Conservation (phyloP, 768 basidiomycete genomes). For the Brasilioporus rufonigricans region DNA sequence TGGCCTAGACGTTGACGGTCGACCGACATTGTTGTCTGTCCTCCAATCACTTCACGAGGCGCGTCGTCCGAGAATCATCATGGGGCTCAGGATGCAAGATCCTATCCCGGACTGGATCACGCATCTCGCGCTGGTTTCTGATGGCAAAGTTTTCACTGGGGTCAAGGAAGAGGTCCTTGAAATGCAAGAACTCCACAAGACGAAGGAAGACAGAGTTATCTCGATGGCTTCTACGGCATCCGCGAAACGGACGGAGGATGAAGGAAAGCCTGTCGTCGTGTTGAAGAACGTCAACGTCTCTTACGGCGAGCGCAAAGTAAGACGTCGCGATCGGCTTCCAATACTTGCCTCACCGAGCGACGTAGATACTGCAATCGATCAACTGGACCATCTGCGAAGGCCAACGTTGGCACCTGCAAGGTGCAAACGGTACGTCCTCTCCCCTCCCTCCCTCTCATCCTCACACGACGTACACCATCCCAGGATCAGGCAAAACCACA, state of each 20-base stretch:
- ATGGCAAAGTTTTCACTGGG: constrained; percentile 51
- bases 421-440: constrained; percentile 67
- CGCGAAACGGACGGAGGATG: not conserved
- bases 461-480: no score
- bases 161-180: constrained; percentile 44
- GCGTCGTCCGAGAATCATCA: constrained; percentile 55
- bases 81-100: constrained; percentile 70
- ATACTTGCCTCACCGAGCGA: not conserved
- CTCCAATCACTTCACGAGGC: constrained; percentile 51
- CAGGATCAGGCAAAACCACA: constrained; percentile 94
- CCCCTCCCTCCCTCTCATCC: not conserved
- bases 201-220: not conserved
- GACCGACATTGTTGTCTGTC: constrained; percentile 53
- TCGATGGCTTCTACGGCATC: not conserved
- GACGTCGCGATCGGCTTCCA: not conserved
- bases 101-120: constrained; percentile 70
- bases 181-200: constrained; percentile 14
- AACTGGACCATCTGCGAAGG: constrained; percentile 82
- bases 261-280: constrained; percentile 49
- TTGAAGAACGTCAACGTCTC: constrained; percentile 66
- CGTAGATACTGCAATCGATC: constrained; percentile 70
- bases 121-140: constrained; percentile 57
- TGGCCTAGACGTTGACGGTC: constrained; percentile 67
- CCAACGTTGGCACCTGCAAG: constrained; percentile 88
- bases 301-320: constrained; percentile 64